Base-by-base conservation (phyloP, 2,329 filamentous ascomycete genomes). In the Dothideomycetidae sp. region DNA sequence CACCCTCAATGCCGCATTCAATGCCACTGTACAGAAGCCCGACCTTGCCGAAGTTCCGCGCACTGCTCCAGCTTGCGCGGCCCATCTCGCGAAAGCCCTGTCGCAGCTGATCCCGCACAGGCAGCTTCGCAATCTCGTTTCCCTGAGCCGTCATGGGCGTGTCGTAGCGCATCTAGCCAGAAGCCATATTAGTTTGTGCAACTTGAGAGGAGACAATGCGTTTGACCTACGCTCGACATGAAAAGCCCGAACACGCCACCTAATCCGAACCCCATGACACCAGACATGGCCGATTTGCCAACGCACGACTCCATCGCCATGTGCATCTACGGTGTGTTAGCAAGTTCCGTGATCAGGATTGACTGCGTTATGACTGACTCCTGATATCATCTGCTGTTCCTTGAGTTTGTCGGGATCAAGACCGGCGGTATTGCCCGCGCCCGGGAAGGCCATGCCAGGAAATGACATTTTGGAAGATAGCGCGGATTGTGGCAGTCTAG, bases 271-370 rank as follows among this genome's bases (percentile, higher is more conserved):
- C 90, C 90, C 74, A 92, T 92, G 15, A 80, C 82, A 40, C 88
- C 90, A 0, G 86, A 81, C 62, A 98, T 80, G 49, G 75, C 78
- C 12, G 84, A 81, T 61, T 98, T 98, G 41, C 78, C 78, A 15
- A 79, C 75, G 56, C 90, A 98, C 21, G 83, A 92, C 60, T 96
- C 86, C 83, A 94, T 93, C 30, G 75, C 74, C 83, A 94, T 93
- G 21, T 26, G 21, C 21, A 26, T 26, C 21, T 26, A 26, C n/a
- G 9, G 12, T n/a, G n/a, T 33, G 13, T 29, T 14, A 9, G 38
- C 11, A 15, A 29, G 26, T 7, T 4, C 11, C 19, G 28, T 17
- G 15, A n/a, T n/a, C n/a, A n/a, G n/a, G n/a, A n/a, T n/a, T n/a
- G n/a, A 17, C 14, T n/a, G 32, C 9, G 36, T 10, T 17, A 13